A percentile compares a stretch with the other conserved stretches of the same genome.
Conservation (phyloP, 2,329 filamentous ascomycete species). For the Lecanicillium sp. region DNA sequence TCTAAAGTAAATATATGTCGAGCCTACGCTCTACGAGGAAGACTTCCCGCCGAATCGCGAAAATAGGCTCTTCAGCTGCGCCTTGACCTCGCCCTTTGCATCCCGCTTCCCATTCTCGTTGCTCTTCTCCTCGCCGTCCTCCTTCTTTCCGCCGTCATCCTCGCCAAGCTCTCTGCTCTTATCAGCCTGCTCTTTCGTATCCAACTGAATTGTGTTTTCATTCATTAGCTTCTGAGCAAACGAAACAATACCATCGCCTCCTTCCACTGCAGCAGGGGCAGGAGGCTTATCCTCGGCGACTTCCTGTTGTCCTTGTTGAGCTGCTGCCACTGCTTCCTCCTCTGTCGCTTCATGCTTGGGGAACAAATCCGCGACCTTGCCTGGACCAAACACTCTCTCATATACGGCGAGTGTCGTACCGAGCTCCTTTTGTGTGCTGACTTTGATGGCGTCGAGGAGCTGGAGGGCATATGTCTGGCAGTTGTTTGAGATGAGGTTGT, state of each 20-base stretch:
- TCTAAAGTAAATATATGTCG: too few species aligned
- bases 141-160: constrained; percentile 1
- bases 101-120: constrained; percentile 1
- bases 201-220: constrained; percentile 42
- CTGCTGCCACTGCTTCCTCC: constrained; percentile 12
- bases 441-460: constrained; percentile 45
- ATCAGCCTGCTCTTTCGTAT: constrained; percentile 26
- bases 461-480: constrained; percentile 49
- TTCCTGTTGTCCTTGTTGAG: constrained; percentile 17
- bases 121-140: neutral
- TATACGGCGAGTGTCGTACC: constrained; percentile 46
- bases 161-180: constrained; percentile 14
- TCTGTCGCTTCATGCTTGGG: constrained; percentile 16
- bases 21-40: too few species aligned
- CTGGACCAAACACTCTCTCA: constrained; percentile 38
- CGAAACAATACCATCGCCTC: constrained; percentile 32
- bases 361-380: constrained; percentile 46
- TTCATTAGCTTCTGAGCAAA: constrained; percentile 45
- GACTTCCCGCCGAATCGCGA: constrained; percentile 6
- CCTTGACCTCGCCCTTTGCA: constrained; percentile 5
- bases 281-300: constrained; percentile 11
- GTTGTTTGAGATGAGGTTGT: constrained; percentile 53
- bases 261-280: constrained; percentile 10
- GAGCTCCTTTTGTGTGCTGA: constrained; percentile 40
- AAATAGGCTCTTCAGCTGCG: constrained; percentile 7